These are phyloP conservation scores for Ophiocordyceps camponoti-leonardi DNA, from an alignment of 2,329 filamentous ascomycete species.

Conservation along the genomic window DNA sequence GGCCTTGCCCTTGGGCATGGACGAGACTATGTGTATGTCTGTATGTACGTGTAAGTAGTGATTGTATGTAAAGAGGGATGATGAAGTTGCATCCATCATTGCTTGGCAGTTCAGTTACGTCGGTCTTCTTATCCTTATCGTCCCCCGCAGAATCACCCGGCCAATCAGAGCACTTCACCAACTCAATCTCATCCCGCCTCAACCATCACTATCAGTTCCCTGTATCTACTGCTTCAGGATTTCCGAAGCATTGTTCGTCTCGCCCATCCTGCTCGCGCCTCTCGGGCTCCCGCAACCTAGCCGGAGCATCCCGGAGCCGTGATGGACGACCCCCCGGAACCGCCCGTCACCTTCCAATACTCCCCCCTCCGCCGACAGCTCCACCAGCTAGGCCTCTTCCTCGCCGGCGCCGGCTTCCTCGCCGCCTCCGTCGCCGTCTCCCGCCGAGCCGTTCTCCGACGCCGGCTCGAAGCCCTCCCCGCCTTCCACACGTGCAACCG, in stretches of 20 bases:
- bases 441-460: constrained; percentile 49
- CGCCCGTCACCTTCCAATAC: constrained; percentile 5
- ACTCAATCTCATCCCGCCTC: not conserved
- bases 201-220: not conserved
- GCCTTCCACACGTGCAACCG: constrained; percentile 53
- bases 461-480: constrained; percentile 44
- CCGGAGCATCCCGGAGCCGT: not conserved
- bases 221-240: no score
- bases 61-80: not conserved
- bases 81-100: not conserved
- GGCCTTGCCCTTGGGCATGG: constrained; percentile 12
- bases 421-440: constrained; percentile 54
- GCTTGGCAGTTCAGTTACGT: not conserved
- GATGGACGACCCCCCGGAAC: not conserved
- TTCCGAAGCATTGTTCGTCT: not conserved
- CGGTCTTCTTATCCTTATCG: not conserved
- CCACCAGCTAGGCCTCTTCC: constrained; percentile 50
- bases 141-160: not conserved
- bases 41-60: no score
- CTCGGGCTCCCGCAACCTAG: not conserved
- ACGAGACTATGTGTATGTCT: constrained; percentile 8
- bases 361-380: not conserved
- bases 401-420: constrained; percentile 61
- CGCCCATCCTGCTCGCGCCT: not conserved
- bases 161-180: not conserved